Evolutionary conservation across 2,329 filamentous ascomycete species (phyloP).

Genomic region (Monosporascus sp.): DNA sequence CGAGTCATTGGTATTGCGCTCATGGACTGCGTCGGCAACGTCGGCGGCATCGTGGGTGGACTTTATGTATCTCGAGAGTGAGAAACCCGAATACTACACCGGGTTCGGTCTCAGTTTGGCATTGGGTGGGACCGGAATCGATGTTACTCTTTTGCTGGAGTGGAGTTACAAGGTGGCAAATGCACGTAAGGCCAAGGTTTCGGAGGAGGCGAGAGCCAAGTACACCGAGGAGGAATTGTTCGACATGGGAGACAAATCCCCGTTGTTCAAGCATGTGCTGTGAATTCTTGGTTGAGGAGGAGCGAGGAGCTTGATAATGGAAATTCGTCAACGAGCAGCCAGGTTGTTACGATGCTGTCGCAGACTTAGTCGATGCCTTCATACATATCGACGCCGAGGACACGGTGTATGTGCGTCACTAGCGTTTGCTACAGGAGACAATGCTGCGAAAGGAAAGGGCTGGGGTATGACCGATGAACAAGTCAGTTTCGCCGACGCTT

Average conservation of each 20-base stretch:
- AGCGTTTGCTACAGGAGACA: too few species aligned
- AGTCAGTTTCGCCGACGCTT: too few species aligned
- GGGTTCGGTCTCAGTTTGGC: constrained; percentile 30
- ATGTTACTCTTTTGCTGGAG: constrained; percentile 26
- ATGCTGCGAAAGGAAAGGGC: too few species aligned
- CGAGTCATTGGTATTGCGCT: constrained; percentile 34
- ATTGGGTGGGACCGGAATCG: constrained; percentile 23
- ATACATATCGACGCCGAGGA: too few species aligned
- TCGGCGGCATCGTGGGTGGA: constrained; percentile 36
- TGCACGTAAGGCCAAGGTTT: constrained; percentile 1
- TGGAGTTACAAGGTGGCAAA: constrained; percentile 9
- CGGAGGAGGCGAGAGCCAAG: constrained; percentile 1
- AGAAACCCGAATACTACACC: constrained; percentile 29
- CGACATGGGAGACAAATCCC: constrained; percentile 10
- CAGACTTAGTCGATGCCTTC: too few species aligned
- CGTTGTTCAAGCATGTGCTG: constrained; percentile 6
- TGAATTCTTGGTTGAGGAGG: neutral
- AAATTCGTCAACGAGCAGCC: too few species aligned
- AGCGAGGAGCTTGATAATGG: too few species aligned
- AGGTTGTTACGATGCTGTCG: too few species aligned
- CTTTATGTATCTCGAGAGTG: constrained; percentile 32
- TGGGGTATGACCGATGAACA: too few species aligned
- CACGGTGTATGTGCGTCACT: too few species aligned
- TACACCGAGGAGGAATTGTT: constrained; percentile 8
- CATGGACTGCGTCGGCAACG: constrained; percentile 33